Evolutionary conservation across 2,329 filamentous ascomycete species (phyloP).

Genomic region (Trichoderma sp.): DNA sequence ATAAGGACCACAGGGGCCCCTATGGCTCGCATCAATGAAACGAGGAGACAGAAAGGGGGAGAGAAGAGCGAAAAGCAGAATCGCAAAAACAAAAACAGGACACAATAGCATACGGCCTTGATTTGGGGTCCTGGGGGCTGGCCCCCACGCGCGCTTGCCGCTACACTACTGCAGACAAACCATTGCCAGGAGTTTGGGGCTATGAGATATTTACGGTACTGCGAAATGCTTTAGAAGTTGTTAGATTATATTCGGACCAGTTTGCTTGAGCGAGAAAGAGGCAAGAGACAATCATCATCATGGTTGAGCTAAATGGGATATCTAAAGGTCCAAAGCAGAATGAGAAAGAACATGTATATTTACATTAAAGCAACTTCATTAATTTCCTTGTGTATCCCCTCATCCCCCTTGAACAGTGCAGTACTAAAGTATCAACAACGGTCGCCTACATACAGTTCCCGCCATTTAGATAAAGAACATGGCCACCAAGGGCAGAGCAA

Average conservation of each 20-base stretch:
- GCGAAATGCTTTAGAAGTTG: background rate
- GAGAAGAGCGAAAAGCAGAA: background rate
- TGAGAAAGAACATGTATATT: conserved; percentile 18
- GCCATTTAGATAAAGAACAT: conserved; percentile 35
- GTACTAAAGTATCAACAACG: conserved; percentile 8
- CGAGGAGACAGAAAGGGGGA: background rate
- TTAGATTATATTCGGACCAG: background rate
- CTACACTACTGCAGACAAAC: background rate
- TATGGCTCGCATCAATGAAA: background rate
- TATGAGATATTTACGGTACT: background rate
- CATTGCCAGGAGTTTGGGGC: background rate
- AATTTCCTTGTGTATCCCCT: background rate
- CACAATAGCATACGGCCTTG: background rate
- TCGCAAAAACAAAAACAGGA: background rate
- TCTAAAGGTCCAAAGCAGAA: conserved; percentile 20
- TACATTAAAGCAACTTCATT: conserved; percentile 22
- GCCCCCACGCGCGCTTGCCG: conserved; percentile 5
- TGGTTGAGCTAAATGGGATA: conserved; percentile 17
- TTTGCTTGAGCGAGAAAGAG: background rate
- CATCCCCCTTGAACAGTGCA: background rate
- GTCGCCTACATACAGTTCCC: conserved; percentile 10
- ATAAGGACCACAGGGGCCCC: background rate
- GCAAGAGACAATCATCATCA: conserved; percentile 11
- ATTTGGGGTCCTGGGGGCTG: background rate
- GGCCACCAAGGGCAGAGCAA: conserved; percentile 34